Base-by-base conservation (phyloP, 225 moss, liverwort and hornwort genomes). In the Climacium dendroides region DNA sequence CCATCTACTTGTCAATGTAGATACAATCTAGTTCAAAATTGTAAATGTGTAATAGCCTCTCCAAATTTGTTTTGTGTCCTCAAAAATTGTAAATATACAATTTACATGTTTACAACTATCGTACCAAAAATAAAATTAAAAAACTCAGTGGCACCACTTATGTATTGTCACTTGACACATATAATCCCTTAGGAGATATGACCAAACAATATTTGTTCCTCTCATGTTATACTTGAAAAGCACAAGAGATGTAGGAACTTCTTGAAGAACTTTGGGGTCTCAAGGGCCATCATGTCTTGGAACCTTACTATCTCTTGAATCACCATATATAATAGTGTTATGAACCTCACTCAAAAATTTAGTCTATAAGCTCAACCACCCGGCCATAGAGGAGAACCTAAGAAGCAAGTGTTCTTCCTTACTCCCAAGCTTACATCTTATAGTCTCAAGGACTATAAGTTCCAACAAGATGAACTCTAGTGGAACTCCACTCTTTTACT, bases 11-110 rank as follows among this genome's bases (percentile, higher is more conserved):
- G 17, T 66, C n/a, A 66, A n/a, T n/a, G 11, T 6, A 11, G 20
- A 6, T 11, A n/a, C 20, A 66, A 20, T 0, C 6, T 5, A 0
- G 0, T n/a, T n/a, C 20, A n/a, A 66, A 66, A 20, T 66, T 66
- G 20, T 19, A 35, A 65, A 65, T 65, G 19, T 1, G 3, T 35
- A 11, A 20, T n/a, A 66, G 19, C 19, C 3, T 65, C 19, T 34
- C 6, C 8, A 35, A 1, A 19, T 20, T 35, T n/a, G 10, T 15
- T 62, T 30, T 62, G 15, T 7, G 26, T 8, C 62, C 3, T 19
- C 11, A 35, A n/a, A 65, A 35, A 19, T 19, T 65, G 4, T 35
- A 65, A 35, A 65, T 35, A 65, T 10, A 35, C 35, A 19, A 35
- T 19, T 35, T 65, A 19, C 20, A 66, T 66, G 5, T 66, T 66